Base-by-base conservation (phyloP, 140 eudicot genomes). In the Erigeron philadelphicus region DNA sequence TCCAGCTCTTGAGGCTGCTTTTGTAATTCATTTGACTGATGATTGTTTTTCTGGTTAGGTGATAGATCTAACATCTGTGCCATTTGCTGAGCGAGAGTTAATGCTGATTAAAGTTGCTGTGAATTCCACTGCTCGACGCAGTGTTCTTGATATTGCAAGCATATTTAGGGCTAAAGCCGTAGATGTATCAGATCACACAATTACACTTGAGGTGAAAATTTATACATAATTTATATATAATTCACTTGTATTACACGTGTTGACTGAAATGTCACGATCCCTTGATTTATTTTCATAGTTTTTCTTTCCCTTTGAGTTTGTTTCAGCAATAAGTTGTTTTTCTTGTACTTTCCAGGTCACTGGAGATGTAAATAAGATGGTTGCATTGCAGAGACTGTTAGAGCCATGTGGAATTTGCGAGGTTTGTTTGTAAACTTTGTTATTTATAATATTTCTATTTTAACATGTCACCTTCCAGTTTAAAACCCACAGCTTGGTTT, bases 331-430 rank as follows among this genome's bases (percentile, higher is more conserved):
- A 66, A 49, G 66, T 74, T 42, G 6, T 49, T 72, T 15, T 64
- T 55, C 59, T 44, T 71, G 47, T 74, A 41, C 65, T 13, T 71
- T 80, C 58, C 84, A 92, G 98, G 95, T 93, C 23, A 86, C 95
- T 15, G 96, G 99, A 61, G 95, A 85, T 72, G 56, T 89, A 61
- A 73, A 85, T 78, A 93, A 93, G 82, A 83, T 93, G 99, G 95
- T 87, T 76, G 99, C 99, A 62, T 84, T 93, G 76, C 99, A 93
- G 66, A 83, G 99, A 72, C 69, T 93, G 79, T 78, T 93, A 78
- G 99, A 93, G 79, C 95, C 97, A 0, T 93, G 79, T 69, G 99
- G 99, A 77, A 93, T 93, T 66, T 93, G 99, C 79, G 99, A 93
- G 99, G 97, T 86, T 50, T 49, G 81, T 75, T 71, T 18, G 44